A percentile compares a stretch with the other conserved stretches of the same genome.
phyloP scores from a whole-genome alignment of 768 basidiomycete genomes.

The Lentinus brumalis region DNA sequence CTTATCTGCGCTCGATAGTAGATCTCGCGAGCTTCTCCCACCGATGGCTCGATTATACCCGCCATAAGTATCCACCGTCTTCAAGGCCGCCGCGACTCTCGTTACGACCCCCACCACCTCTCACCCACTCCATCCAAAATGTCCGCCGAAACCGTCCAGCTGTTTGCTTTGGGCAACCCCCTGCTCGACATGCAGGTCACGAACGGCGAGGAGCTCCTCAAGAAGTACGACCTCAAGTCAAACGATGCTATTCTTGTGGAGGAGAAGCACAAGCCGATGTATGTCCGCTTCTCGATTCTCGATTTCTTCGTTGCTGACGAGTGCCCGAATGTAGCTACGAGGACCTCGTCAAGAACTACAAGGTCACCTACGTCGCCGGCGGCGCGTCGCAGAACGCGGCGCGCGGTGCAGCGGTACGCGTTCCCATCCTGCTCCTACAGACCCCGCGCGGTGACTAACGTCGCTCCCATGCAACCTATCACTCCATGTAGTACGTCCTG shows the following conservation, averaged over 20 bases:
- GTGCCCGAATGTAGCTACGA: slow-evolving; percentile 65
- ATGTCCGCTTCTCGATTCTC: slow-evolving; percentile 27
- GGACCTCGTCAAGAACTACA: slow-evolving; percentile 73
- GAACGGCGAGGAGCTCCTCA: slow-evolving; percentile 78
- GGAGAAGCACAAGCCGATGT: slow-evolving; percentile 89
- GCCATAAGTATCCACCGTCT: too few relatives aligned
- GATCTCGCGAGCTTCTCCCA: too few relatives aligned
- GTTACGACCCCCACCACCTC: background rate
- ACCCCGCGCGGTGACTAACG: background rate
- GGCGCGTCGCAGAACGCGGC: slow-evolving; percentile 98
- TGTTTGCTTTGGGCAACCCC: slow-evolving; percentile 95
- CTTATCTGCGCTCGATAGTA: too few relatives aligned
- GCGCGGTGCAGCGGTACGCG: slow-evolving; percentile 88
- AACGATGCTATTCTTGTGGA: slow-evolving; percentile 97
- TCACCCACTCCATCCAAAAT: slow-evolving; percentile 27
- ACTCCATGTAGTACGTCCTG: slow-evolving; percentile 73
- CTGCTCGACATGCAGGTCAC: slow-evolving; percentile 94
- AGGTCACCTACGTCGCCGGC: slow-evolving; percentile 91
- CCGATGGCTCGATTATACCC: too few relatives aligned
- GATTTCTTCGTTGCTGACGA: background rate
- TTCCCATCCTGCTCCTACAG: background rate
- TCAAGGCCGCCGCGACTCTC: background rate
- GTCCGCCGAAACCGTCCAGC: slow-evolving; percentile 52
- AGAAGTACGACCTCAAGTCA: slow-evolving; percentile 88
- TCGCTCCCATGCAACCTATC: background rate